A percentile compares a stretch with the other conserved stretches of the same genome.
phyloP scores from a whole-genome alignment of 2,329 filamentous ascomycete species.

The Aspergillus proliferans region DNA sequence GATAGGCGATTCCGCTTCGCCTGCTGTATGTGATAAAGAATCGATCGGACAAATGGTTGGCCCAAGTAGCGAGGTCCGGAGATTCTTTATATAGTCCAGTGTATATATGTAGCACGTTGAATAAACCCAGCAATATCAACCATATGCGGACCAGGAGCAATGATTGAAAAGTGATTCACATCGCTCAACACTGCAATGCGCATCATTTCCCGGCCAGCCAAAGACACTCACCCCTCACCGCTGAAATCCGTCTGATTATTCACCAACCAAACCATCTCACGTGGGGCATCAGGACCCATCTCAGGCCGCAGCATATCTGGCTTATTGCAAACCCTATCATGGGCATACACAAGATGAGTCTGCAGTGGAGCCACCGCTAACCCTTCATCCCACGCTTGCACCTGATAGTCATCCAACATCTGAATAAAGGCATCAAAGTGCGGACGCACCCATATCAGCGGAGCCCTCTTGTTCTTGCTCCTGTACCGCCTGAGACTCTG shows the following conservation, averaged over 20 bases:
- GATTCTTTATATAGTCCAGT: too few relatives aligned
- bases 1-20: too few relatives aligned
- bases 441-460: constrained; percentile 45
- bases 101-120: too few relatives aligned
- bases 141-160: too few relatives aligned
- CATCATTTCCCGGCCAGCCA: constrained; percentile 33
- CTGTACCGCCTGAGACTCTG: constrained; percentile 43
- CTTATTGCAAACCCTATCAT: constrained; percentile 41
- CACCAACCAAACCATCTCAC: constrained; percentile 44
- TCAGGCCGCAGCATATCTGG: constrained; percentile 31
- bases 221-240: constrained; percentile 41
- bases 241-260: constrained; percentile 43
- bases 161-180: constrained; percentile 29
- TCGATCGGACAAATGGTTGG: too few relatives aligned
- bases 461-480: constrained; percentile 35
- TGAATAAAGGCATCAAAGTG: constrained; percentile 48
- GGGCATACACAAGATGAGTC: constrained; percentile 35
- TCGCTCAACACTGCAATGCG: constrained; percentile 23
- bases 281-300: constrained; percentile 34
- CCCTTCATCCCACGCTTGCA: too few relatives aligned
- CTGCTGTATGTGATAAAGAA: too few relatives aligned
- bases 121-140: too few relatives aligned
- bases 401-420: constrained; percentile 30
- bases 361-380: too few relatives aligned
- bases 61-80: too few relatives aligned